Conservation (phyloP, 805 yeast genomes). For the Ogataea ramenticola region DNA sequence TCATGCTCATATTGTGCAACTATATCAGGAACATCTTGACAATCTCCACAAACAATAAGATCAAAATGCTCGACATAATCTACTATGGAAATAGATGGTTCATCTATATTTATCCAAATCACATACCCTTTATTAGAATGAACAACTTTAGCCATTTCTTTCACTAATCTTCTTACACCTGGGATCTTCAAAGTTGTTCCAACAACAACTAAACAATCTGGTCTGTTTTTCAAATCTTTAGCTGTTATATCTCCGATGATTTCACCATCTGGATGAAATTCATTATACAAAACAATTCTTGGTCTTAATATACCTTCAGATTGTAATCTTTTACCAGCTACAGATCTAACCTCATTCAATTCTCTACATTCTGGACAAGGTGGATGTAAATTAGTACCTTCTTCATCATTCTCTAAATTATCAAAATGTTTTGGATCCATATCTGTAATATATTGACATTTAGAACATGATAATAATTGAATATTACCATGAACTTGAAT, state of each 20-base stretch:
- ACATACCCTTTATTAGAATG: slow-evolving; percentile 52
- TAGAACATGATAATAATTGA: slow-evolving; percentile 64
- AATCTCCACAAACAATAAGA: slow-evolving; percentile 55
- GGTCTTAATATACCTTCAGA: slow-evolving; percentile 60
- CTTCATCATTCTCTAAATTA: slow-evolving; percentile 25
- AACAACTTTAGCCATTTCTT: slow-evolving; percentile 51
- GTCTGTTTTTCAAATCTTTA: slow-evolving; percentile 52
- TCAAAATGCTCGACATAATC: slow-evolving; percentile 49
- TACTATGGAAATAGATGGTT: slow-evolving; percentile 41
- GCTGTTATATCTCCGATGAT: slow-evolving; percentile 72
- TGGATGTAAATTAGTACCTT: slow-evolving; percentile 28
- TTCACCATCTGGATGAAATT: slow-evolving; percentile 83
- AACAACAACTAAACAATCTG: slow-evolving; percentile 74
- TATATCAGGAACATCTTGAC: slow-evolving; percentile 44
- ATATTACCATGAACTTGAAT: slow-evolving; percentile 85
- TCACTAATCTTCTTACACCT: slow-evolving; percentile 56
- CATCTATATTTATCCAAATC: slow-evolving; percentile 54
- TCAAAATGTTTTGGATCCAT: slow-evolving; percentile 47
- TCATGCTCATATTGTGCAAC: slow-evolving; percentile 16
- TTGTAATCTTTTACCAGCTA: slow-evolving; percentile 61
- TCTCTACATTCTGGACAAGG: slow-evolving; percentile 63
- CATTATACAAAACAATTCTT: slow-evolving; percentile 63
- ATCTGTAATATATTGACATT: slow-evolving; percentile 54
- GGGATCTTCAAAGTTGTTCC: slow-evolving; percentile 85
- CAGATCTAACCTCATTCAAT: slow-evolving; percentile 41